These are phyloP conservation scores for Yarrowia sp. DNA, from an alignment of 805 yeast genomes.

Conservation along the genomic window DNA sequence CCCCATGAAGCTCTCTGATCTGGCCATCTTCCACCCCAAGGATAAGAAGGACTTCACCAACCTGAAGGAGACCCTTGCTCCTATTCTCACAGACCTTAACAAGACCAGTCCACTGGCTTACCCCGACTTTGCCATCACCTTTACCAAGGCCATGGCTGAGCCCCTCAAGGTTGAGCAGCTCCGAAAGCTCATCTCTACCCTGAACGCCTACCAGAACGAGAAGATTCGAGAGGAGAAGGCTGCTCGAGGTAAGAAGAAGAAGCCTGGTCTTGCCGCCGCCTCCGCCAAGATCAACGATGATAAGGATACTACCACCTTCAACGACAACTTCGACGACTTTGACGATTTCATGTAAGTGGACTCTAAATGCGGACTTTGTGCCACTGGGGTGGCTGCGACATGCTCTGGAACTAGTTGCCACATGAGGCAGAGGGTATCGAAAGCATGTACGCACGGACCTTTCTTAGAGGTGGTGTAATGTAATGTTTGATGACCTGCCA, in stretches of 20 bases:
- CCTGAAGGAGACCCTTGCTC: conserved; percentile 66
- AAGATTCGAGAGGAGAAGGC: conserved; percentile 88
- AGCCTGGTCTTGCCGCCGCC: conserved; percentile 75
- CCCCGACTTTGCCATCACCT: conserved; percentile 75
- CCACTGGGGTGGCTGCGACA: not conserved
- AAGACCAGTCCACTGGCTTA: conserved; percentile 64
- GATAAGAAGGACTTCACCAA: conserved; percentile 75
- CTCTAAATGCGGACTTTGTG: not conserved
- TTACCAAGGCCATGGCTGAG: conserved; percentile 75
- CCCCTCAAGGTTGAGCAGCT: conserved; percentile 80
- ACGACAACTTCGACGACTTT: conserved; percentile 41
- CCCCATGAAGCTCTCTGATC: conserved; percentile 35
- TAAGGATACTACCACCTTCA: conserved; percentile 52
- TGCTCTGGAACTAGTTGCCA: not conserved
- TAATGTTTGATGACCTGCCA: conserved; percentile 10
- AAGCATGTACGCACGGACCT: not conserved
- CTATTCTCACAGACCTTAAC: conserved; percentile 58
- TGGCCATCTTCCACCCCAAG: conserved; percentile 75
- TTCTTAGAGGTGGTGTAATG: not conserved
- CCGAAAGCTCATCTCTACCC: conserved; percentile 79
- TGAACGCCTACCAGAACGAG: conserved; percentile 75
- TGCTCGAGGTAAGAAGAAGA: conserved; percentile 92
- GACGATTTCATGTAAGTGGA: conserved; percentile 43
- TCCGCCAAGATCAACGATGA: conserved; percentile 60
- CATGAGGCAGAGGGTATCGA: not conserved